These are phyloP conservation scores for Annona cherimola DNA, from an alignment of 164 flowering plant species.

Conservation along the genomic window DNA sequence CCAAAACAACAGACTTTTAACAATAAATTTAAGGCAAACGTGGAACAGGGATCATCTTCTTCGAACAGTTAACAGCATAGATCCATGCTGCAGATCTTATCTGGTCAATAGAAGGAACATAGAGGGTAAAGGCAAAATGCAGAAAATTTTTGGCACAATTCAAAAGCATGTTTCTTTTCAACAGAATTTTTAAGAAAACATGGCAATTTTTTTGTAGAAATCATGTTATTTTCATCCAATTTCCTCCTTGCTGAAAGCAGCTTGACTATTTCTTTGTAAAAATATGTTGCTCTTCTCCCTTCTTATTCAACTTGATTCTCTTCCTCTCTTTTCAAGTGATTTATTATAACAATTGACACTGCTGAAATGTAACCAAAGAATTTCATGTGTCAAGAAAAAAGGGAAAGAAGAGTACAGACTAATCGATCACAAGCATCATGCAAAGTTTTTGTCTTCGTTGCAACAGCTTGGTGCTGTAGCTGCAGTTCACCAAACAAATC, in stretches of 20 bases:
- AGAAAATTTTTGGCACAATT: neutral
- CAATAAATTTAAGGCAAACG: too few relatives aligned
- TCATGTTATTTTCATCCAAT: too few relatives aligned
- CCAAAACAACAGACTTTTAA: neutral
- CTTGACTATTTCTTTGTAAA: too few relatives aligned
- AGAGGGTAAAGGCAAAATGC: neutral
- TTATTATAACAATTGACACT: neutral
- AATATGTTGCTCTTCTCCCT: too few relatives aligned
- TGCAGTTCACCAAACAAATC: slow-evolving; percentile 81
- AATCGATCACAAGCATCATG: slow-evolving; percentile 97
- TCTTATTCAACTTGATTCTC: neutral
- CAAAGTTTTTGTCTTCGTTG: slow-evolving; percentile 90
- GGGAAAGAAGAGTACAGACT: slow-evolving; percentile 35
- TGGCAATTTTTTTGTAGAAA: too few relatives aligned
- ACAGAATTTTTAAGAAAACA: too few relatives aligned
- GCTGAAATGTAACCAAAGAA: neutral
- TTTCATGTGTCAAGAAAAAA: neutral
- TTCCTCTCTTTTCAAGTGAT: neutral
- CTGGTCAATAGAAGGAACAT: too few relatives aligned
- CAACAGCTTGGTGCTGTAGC: slow-evolving; percentile 90
- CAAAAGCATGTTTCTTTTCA: too few relatives aligned
- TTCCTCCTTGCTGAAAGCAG: too few relatives aligned
- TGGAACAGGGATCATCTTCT: neutral
- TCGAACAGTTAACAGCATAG: neutral
- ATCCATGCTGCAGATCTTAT: neutral